Percentiles rank a stretch among this genome's conserved stretches.
These are phyloP conservation scores for Aspergillus japonicus DNA, from an alignment of 2,329 filamentous ascomycete genomes.

Conservation along the genomic window DNA sequence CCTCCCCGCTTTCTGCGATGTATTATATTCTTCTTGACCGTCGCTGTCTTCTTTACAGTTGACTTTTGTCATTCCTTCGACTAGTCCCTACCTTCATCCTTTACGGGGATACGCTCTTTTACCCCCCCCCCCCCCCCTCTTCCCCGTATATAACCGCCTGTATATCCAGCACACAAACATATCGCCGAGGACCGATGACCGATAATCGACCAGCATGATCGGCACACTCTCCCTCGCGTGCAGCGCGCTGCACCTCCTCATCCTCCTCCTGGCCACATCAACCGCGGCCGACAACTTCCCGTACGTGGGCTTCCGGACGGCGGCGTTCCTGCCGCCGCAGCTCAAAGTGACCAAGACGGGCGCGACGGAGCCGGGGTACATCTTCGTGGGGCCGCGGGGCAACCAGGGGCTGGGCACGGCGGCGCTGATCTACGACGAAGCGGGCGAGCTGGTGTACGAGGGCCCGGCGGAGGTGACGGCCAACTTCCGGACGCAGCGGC, in stretches of 20 bases:
- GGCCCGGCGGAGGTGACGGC: conserved; percentile 32
- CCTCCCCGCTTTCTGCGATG: background rate
- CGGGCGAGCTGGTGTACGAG: conserved; percentile 37
- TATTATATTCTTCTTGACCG: background rate
- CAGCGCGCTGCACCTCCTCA: conserved; percentile 17
- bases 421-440: conserved; percentile 38
- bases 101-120: background rate
- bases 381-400: conserved; percentile 36
- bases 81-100: background rate
- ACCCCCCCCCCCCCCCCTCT: background rate
- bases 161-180: background rate
- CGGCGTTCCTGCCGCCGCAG: conserved; percentile 25
- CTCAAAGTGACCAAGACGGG: conserved; percentile 34
- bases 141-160: background rate
- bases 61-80: background rate
- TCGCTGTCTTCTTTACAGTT: background rate
- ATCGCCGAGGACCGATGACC: background rate
- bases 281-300: conserved; percentile 22
- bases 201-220: conserved; percentile 8
- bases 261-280: conserved; percentile 17
- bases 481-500: conserved; percentile 36
- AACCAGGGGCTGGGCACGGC: conserved; percentile 27
- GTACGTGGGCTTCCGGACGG: conserved; percentile 18
- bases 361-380: conserved; percentile 31
- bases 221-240: conserved; percentile 13